phyloP scores from a whole-genome alignment of 2,329 filamentous ascomycete genomes.

The Colletotrichum endophyticum region DNA sequence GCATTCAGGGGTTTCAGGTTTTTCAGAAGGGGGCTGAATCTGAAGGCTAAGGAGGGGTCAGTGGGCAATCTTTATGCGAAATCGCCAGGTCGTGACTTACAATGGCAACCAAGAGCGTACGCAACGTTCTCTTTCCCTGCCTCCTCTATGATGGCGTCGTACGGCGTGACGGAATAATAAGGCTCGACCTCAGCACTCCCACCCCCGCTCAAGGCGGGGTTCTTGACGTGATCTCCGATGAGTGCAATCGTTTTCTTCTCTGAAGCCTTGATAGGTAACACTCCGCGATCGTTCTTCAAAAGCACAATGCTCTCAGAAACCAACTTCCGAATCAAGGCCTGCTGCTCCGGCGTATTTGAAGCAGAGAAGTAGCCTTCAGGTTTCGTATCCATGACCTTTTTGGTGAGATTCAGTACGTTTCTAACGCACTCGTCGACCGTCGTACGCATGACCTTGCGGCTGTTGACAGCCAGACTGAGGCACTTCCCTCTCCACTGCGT shows the following conservation, averaged over 20 bases:
- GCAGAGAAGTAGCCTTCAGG: constrained; percentile 53
- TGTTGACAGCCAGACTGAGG: constrained; percentile 7
- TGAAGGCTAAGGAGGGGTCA: not conserved
- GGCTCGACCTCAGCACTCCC: constrained; percentile 65
- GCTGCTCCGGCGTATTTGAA: constrained; percentile 54
- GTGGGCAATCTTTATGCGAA: not conserved
- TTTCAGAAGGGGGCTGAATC: constrained; percentile 16
- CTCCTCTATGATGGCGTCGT: constrained; percentile 66
- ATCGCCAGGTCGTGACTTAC: constrained; percentile 27
- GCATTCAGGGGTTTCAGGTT: not conserved
- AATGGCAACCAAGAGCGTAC: constrained; percentile 65
- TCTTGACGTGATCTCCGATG: constrained; percentile 28
- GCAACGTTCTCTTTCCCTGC: constrained; percentile 31
- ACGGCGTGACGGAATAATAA: constrained; percentile 74
- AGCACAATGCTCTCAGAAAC: constrained; percentile 75
- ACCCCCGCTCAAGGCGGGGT: constrained; percentile 50
- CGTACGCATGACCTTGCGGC: constrained; percentile 1
- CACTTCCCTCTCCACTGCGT: constrained; percentile 36
- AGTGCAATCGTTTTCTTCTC: constrained; percentile 49
- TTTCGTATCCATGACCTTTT: constrained; percentile 36
- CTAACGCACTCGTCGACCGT: constrained; percentile 60
- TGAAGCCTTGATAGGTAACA: constrained; percentile 65
- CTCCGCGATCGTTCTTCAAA: constrained; percentile 71
- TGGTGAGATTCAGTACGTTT: constrained; percentile 61
- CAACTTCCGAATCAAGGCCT: constrained; percentile 66